phyloP scores from a whole-genome alignment of 306 rosid species.

The Casuarina glauca region DNA sequence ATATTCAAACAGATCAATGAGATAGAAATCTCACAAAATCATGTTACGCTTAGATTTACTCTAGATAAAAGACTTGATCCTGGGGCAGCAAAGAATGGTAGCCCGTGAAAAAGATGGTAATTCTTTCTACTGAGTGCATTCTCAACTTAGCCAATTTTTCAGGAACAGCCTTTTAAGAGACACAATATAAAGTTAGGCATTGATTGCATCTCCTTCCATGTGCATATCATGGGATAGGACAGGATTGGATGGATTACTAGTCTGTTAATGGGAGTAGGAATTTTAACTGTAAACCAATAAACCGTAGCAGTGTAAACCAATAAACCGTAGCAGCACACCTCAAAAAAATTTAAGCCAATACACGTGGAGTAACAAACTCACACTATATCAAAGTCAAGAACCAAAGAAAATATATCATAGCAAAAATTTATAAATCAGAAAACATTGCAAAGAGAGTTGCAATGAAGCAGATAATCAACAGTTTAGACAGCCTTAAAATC shows the following conservation, averaged over 20 bases:
- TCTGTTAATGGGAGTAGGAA: background rate
- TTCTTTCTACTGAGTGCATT: background rate
- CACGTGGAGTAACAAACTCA: background rate
- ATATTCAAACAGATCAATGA: background rate
- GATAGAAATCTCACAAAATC: background rate
- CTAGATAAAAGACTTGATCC: background rate
- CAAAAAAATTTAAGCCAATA: background rate
- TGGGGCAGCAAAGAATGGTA: background rate
- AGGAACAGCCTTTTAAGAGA: background rate
- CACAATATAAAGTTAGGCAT: background rate
- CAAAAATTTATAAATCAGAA: background rate
- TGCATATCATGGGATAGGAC: background rate
- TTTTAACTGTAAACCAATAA: background rate
- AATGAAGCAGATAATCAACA: background rate
- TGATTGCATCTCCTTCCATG: background rate
- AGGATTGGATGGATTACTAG: background rate
- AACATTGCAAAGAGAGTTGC: background rate
- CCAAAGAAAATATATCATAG: background rate
- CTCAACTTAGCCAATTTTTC: background rate
- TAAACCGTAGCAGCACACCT: background rate
- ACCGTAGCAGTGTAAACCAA: background rate
- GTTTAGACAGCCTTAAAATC: constrained; percentile 16
- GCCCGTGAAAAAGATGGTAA: background rate
- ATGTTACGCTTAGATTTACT: background rate
- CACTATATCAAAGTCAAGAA: background rate